Percentiles rank a stretch among this genome's conserved stretches.
These are phyloP conservation scores for Sporothrix pallida DNA, from an alignment of 2,329 filamentous ascomycete genomes.

Conservation along the genomic window DNA sequence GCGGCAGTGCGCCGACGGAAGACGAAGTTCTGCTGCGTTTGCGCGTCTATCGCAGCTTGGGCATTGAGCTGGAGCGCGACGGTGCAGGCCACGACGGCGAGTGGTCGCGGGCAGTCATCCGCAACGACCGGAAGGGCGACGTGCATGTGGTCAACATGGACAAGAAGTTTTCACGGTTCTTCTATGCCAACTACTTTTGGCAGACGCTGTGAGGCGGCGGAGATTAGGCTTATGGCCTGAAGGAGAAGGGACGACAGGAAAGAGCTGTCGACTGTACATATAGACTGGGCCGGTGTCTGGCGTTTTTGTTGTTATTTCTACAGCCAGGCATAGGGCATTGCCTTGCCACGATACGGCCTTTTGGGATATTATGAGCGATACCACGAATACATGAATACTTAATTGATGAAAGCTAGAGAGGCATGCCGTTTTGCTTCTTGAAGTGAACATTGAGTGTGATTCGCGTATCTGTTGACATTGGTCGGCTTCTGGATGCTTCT, in stretches of 20 bases:
- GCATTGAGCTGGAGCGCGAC: constrained; percentile 83
- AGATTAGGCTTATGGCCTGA: not conserved
- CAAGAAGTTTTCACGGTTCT: constrained; percentile 86
- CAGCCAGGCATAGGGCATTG: not conserved
- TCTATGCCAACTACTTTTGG: constrained; percentile 98
- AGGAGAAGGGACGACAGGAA: not conserved
- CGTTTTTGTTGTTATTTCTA: constrained; percentile 13
- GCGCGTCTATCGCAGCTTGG: constrained; percentile 88
- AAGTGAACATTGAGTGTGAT: not conserved
- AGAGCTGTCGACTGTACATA: not conserved
- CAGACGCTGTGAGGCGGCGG: constrained; percentile 67
- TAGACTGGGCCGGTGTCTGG: constrained; percentile 29
- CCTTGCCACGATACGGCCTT: not conserved
- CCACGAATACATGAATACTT: constrained; percentile 17
- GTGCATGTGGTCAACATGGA: constrained; percentile 96
- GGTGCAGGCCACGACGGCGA: constrained; percentile 70
- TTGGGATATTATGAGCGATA: constrained; percentile 26
- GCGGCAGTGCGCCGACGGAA: constrained; percentile 54
- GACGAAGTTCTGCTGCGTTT: constrained; percentile 75
- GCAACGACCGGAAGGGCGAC: constrained; percentile 85
- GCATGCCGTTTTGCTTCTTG: not conserved
- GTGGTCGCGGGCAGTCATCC: constrained; percentile 83
- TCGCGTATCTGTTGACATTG: not conserved
- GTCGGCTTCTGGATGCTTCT: constrained; percentile 6
- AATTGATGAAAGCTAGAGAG: not conserved